Conservation (phyloP, 768 basidiomycete genomes). For the Calvatia gigantea region DNA sequence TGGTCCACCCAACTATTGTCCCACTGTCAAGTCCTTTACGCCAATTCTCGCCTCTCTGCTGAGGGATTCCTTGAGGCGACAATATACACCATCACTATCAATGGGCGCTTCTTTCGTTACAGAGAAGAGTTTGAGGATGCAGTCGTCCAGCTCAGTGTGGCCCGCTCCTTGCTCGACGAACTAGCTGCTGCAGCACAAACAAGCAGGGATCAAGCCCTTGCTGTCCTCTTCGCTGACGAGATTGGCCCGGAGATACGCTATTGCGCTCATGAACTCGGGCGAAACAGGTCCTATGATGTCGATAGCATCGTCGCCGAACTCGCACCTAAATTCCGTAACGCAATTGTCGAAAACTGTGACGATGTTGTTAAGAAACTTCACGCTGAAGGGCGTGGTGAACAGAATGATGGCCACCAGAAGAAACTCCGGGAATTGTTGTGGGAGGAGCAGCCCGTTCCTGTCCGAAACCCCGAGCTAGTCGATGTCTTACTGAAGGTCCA, state of each 20-base stretch:
- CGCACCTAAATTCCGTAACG: conserved; percentile 49
- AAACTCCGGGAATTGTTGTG: conserved; percentile 63
- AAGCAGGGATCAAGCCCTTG: conserved; percentile 84
- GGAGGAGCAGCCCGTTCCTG: conserved; percentile 81
- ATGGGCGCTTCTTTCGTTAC: conserved; percentile 80
- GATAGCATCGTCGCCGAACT: conserved; percentile 70
- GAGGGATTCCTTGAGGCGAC: conserved; percentile 65
- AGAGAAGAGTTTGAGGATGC: conserved; percentile 74
- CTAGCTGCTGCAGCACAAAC: conserved; percentile 62
- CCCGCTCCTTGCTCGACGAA: conserved; percentile 68
- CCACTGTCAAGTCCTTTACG: conserved; percentile 63
- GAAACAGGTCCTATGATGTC: conserved; percentile 76
- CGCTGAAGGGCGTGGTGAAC: conserved; percentile 33
- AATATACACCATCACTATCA: conserved; percentile 75
- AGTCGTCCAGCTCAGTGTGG: conserved; percentile 72
- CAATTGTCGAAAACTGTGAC: conserved; percentile 64
- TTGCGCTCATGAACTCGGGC: conserved; percentile 86
- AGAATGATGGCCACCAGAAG: conserved; percentile 40
- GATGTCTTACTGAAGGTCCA: conserved; percentile 83
- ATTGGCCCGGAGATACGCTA: conserved; percentile 89
- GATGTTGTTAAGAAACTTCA: conserved; percentile 48
- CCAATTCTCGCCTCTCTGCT: conserved; percentile 47
- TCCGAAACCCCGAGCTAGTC: conserved; percentile 89
- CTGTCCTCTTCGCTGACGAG: conserved; percentile 79
- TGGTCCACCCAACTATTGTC: conserved; percentile 79